These are phyloP conservation scores for Boletus fagicola DNA, from an alignment of 768 basidiomycete genomes.

Conservation along the genomic window DNA sequence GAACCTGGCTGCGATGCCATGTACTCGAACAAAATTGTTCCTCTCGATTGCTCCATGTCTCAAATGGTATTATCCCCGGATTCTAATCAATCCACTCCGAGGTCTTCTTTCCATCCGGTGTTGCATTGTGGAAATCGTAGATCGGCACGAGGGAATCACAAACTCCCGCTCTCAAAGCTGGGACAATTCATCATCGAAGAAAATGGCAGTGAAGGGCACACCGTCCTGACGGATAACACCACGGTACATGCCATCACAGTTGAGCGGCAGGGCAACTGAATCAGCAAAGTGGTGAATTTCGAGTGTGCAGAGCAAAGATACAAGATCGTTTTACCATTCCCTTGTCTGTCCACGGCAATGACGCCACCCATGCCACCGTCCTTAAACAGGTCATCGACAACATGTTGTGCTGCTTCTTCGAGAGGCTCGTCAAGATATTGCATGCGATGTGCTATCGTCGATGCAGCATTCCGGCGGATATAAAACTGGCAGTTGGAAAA, in stretches of 20 bases:
- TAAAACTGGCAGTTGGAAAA: constrained; percentile 53
- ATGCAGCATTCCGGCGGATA: constrained; percentile 66
- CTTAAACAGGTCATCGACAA: constrained; percentile 54
- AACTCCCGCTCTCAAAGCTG: constrained; percentile 5
- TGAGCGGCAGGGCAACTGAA: constrained; percentile 69
- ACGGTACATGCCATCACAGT: constrained; percentile 81
- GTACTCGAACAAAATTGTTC: not conserved
- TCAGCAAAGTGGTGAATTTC: not conserved
- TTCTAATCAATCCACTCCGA: not conserved
- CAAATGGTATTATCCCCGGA: not conserved
- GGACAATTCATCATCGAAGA: constrained; percentile 58
- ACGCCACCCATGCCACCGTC: constrained; percentile 72
- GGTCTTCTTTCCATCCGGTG: not conserved
- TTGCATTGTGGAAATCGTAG: not conserved
- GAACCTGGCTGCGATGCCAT: not conserved
- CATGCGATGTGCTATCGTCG: constrained; percentile 65
- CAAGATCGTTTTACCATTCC: constrained; percentile 51
- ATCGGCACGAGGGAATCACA: not conserved
- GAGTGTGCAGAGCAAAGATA: constrained; percentile 7
- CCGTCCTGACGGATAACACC: constrained; percentile 72
- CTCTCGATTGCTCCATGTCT: not conserved
- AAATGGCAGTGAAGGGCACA: constrained; percentile 71
- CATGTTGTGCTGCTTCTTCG: constrained; percentile 49
- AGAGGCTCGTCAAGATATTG: constrained; percentile 58
- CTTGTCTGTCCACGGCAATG: constrained; percentile 66